phyloP scores from a whole-genome alignment of 1,139 yeast species.

The Spathaspora sp. region DNA sequence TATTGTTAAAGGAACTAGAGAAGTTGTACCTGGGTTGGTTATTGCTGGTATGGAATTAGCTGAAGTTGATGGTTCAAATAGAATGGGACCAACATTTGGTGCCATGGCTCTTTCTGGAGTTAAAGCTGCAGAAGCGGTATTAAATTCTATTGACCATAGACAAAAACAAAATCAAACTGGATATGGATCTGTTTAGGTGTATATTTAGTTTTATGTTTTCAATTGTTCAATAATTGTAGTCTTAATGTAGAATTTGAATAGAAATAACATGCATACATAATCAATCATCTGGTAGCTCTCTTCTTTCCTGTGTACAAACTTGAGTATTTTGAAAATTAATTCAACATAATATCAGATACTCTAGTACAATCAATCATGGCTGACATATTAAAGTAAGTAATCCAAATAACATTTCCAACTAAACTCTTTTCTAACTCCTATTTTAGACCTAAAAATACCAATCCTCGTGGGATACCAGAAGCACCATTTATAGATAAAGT shows the following conservation, averaged over 20 bases:
- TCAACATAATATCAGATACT: not conserved
- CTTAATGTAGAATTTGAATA: too few relatives aligned
- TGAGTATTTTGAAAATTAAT: not conserved
- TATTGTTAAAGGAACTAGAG: slow-evolving; percentile 69
- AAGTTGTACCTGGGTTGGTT: slow-evolving; percentile 68
- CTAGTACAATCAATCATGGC: slow-evolving; percentile 15
- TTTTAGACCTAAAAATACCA: slow-evolving; percentile 52
- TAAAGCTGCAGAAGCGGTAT: slow-evolving; percentile 67
- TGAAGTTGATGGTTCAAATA: slow-evolving; percentile 72
- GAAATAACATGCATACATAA: too few relatives aligned
- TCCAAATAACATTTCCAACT: not conserved
- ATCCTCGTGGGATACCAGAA: slow-evolving; percentile 94
- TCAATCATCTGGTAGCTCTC: too few relatives aligned
- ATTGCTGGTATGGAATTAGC: slow-evolving; percentile 83
- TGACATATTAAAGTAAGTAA: slow-evolving; percentile 23
- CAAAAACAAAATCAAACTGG: slow-evolving; percentile 36
- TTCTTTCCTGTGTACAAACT: not conserved
- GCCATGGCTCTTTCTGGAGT: slow-evolving; percentile 80
- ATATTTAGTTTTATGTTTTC: slow-evolving; percentile 1
- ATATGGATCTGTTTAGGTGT: slow-evolving; percentile 12
- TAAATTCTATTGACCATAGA: slow-evolving; percentile 51
- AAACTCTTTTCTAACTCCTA: slow-evolving; percentile 7
- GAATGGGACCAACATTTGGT: slow-evolving; percentile 87
- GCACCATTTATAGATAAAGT: slow-evolving; percentile 93
- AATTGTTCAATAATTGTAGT: not conserved